A percentile compares a stretch with the other conserved stretches of the same genome.
Conservation (phyloP, 176 grass and related monocot genomes). For the Cymbopogon citratus region DNA sequence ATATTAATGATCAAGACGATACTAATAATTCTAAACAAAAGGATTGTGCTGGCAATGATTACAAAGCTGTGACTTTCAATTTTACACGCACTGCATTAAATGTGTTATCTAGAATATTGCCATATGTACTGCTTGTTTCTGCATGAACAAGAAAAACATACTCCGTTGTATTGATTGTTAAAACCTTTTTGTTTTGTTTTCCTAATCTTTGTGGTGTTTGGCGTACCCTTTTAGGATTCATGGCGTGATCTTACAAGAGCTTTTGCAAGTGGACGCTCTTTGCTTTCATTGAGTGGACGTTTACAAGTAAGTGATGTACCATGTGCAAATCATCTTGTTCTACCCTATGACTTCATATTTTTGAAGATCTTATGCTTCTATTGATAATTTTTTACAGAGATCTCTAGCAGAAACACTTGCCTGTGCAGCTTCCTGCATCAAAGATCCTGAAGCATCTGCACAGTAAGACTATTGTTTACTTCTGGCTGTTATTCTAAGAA, state of each 20-base stretch:
- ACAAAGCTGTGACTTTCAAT: neutral
- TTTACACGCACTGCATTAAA: constrained; percentile 9
- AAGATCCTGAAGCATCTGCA: constrained; percentile 78
- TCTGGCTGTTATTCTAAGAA: constrained; percentile 22
- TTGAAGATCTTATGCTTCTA: constrained; percentile 24
- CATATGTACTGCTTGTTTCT: neutral
- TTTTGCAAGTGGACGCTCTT: constrained; percentile 77
- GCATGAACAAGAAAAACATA: neutral
- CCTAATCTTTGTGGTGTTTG: constrained; percentile 11
- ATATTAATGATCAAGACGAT: neutral
- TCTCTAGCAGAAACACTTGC: constrained; percentile 96
- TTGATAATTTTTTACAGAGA: constrained; percentile 47
- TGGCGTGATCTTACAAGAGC: constrained; percentile 92
- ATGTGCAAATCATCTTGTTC: constrained; percentile 18
- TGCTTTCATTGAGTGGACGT: constrained; percentile 85
- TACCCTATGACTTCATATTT: constrained; percentile 4
- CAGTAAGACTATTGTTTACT: constrained; percentile 65
- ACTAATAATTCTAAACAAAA: neutral
- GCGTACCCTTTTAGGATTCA: constrained; percentile 53
- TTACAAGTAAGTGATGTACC: constrained; percentile 55
- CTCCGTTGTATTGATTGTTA: neutral
- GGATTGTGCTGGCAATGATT: neutral
- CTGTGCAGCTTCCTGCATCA: constrained; percentile 79
- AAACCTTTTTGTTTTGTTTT: neutral
- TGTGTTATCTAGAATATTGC: neutral